Base-by-base conservation (phyloP, 2,329 filamentous ascomycete genomes). In the Cercospora sojina region DNA sequence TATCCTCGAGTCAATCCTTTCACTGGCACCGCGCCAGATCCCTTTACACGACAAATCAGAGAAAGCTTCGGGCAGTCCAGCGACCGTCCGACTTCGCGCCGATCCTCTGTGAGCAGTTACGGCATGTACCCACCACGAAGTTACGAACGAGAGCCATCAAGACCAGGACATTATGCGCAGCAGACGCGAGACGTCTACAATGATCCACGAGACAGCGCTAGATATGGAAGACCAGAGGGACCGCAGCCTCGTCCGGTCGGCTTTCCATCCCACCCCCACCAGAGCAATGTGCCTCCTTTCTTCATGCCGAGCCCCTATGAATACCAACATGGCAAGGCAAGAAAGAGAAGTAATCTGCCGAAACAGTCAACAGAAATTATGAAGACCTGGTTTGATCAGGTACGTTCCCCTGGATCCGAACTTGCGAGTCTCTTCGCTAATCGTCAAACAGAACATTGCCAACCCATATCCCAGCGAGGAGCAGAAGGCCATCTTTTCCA, bases 321-420 rank as follows among this genome's bases (percentile, higher is more conserved):
- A 51, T 77, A 77, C 65, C 75, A 77, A 67, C 74, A 77, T 38
- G 74, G 74, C 38, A 78, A 78, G 60, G 74, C 75, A 29, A 74
- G 77, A 10, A 79, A 79, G 66, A 69, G 77, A 59, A 78, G 77
- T 69, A 79, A 79, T 56, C 60, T 79, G 51, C 77, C 77, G 6
- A 79, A 79, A 64, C 75, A 77, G 65, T 78, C 77, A 32, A 79
- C 77, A 53, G 77, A 79, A 67, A 77, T 77, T 18, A 79, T 79
- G 77, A 78, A 78, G 70, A 74, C 72, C n/a, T 79, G 77, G 77
- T 79, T 79, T 55, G 77, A 79, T 64, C 70, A 75, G 72, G 75
- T 76, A 68, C 6, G 51, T 31, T 20, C 4, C 43, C 20, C 53
- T 25, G 18, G 3, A 31, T n/a, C 51, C 16, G 12, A 8, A 29